Evolutionary conservation across 1,139 yeast genomes (phyloP).

Genomic region (Casaregolazyma lundiana): DNA sequence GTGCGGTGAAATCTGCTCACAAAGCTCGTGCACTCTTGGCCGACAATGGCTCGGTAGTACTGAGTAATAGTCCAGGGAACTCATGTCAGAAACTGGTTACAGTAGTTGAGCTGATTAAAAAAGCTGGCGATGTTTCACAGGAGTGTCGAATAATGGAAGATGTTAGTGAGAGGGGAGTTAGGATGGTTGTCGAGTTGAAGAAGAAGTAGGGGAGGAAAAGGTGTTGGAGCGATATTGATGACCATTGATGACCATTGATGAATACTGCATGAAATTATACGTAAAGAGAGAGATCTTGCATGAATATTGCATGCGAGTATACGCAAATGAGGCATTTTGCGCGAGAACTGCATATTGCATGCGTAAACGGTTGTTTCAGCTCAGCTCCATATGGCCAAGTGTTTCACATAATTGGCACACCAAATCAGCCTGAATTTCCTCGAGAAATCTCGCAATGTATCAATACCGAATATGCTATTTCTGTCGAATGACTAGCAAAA

Average conservation of each 20-base stretch:
- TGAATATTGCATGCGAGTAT: too few relatives aligned
- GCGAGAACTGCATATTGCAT: too few relatives aligned
- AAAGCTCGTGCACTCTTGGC: constrained; percentile 11
- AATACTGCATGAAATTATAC: not conserved
- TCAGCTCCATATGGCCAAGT: too few relatives aligned
- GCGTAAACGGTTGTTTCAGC: too few relatives aligned
- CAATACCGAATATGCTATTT: too few relatives aligned
- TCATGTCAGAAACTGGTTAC: constrained; percentile 27
- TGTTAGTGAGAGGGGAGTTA: not conserved
- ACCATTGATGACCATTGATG: not conserved
- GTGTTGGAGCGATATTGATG: not conserved
- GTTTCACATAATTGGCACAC: too few relatives aligned
- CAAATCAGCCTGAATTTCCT: too few relatives aligned
- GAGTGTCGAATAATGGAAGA: constrained; percentile 4
- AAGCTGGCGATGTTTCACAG: constrained; percentile 8
- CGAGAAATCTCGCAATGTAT: too few relatives aligned
- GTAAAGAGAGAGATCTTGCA: too few relatives aligned
- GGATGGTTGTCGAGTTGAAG: not conserved
- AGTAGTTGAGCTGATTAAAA: constrained; percentile 25
- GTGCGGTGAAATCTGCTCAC: constrained; percentile 14
- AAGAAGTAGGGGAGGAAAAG: not conserved
- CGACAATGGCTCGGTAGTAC: constrained; percentile 12
- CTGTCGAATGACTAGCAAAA: too few relatives aligned
- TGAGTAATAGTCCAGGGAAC: constrained; percentile 16
- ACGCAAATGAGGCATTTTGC: too few relatives aligned